Evolutionary conservation across 2,329 filamentous ascomycete genomes (phyloP), one percentile per base, ranked within the genome.

Genomic region (Botrytis elliptica): DNA sequence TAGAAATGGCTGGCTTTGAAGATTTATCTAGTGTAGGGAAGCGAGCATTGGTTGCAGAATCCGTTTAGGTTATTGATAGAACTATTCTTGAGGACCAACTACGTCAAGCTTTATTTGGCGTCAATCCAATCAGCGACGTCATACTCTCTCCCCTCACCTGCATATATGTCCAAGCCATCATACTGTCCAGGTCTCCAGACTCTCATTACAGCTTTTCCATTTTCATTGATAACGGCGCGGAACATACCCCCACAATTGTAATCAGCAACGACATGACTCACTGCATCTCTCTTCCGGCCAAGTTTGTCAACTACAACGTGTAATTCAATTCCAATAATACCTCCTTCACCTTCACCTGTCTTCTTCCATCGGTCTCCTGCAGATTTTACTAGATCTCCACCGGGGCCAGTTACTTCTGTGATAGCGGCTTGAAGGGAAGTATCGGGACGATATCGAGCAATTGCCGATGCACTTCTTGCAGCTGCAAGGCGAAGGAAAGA

Each of bases 241-340:
- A 94, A 96, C 92, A 97, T 95, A 0, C 94, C 94, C 7, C 91
- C 92, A 78, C 92, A 96, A 80, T 97, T 97, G 81, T 91, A 94
- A 78, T 95, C 92, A 81, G 90, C 92, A 25, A 95, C 83, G 9
- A 97, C 86, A 70, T 87, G 85, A 1, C 84, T 84, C 22, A 83
- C 79, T 1, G 82, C 81, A 2, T 83, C 83, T 1, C 86, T 80
- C 8, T 85, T 78, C n/a, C 38, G 36, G 14, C 71, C 71, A 65
- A 77, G 77, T 0, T 86, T 85, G 74, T 87, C 84, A 3, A 82
- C 80, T 18, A 86, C 83, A 2, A 88, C 82, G 0, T 85, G 85
- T 36, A 88, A 82, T 79, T 94, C 92, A 64, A 95, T 92, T 0
- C 93, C 94, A 78, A 97, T 97, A 67, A 97, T 92, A 0, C 94